phyloP scores from a whole-genome alignment of 257 asterid species.

The Solanum virginianum region DNA sequence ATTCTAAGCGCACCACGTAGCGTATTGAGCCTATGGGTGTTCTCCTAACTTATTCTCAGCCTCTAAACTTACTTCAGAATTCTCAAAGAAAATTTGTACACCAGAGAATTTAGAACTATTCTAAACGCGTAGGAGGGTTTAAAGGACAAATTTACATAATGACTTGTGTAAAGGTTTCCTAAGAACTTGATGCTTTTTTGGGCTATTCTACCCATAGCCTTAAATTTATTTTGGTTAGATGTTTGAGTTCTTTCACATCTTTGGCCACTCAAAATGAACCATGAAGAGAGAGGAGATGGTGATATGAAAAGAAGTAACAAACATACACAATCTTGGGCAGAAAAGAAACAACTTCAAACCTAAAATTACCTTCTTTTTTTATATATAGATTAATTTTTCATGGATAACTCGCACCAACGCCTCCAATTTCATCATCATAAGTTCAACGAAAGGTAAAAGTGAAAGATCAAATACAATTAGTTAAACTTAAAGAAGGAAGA shows the following conservation, averaged over 20 bases:
- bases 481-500: neutral
- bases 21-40: too few species aligned
- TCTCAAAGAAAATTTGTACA: too few species aligned
- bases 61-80: too few species aligned
- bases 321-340: neutral
- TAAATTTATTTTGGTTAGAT: neutral
- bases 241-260: neutral
- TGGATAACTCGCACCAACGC: slow-evolving; percentile 44
- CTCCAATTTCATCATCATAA: slow-evolving; percentile 66
- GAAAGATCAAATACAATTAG: neutral
- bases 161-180: neutral
- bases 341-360: neutral
- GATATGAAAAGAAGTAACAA: neutral
- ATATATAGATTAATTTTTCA: slow-evolving; percentile 32
- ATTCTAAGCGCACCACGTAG: too few species aligned
- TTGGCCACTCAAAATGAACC: neutral
- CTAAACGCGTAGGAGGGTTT: neutral
- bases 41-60: too few species aligned
- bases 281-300: neutral
- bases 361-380: slow-evolving; percentile 29
- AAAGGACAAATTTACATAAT: neutral
- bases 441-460: slow-evolving; percentile 29
- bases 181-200: neutral
- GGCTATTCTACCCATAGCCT: neutral
- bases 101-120: neutral